Evolutionary conservation across 345 rosid species (phyloP).

Genomic region (Luvunga scandens): DNA sequence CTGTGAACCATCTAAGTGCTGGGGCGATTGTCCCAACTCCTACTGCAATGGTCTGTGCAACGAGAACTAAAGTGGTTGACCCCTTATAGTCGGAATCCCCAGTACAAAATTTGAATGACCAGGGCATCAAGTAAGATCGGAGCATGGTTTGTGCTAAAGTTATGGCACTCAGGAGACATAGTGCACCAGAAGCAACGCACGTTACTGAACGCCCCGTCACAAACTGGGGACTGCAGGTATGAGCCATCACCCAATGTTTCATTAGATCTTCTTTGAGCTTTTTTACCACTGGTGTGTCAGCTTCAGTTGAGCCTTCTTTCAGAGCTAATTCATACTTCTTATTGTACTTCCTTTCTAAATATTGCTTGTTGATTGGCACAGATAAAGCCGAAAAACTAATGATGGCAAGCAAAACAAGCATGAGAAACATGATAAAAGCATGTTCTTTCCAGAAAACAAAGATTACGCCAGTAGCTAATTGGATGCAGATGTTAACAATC

Average conservation of each 20-base stretch:
- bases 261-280: constrained; percentile 53
- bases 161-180: constrained; percentile 58
- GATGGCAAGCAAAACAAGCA: constrained; percentile 52
- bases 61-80: constrained; percentile 55
- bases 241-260: constrained; percentile 91
- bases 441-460: constrained; percentile 62
- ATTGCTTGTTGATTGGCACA: constrained; percentile 51
- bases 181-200: constrained; percentile 75
- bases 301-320: constrained; percentile 43
- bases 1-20: constrained; percentile 67
- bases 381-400: constrained; percentile 58
- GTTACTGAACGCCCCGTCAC: constrained; percentile 81
- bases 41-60: constrained; percentile 60
- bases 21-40: constrained; percentile 70
- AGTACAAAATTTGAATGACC: constrained; percentile 52
- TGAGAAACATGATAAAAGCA: constrained; percentile 46
- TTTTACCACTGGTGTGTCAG: constrained; percentile 25
- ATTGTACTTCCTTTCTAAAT: constrained; percentile 56
- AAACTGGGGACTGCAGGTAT: constrained; percentile 81
- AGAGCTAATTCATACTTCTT: constrained; percentile 53
- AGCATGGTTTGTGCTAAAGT: constrained; percentile 66
- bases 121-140: constrained; percentile 52
- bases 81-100: constrained; percentile 85
- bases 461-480: constrained; percentile 76
- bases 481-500: constrained; percentile 68